phyloP scores from a whole-genome alignment of 2,329 filamentous ascomycete species.

The Waltergamsia citrina region DNA sequence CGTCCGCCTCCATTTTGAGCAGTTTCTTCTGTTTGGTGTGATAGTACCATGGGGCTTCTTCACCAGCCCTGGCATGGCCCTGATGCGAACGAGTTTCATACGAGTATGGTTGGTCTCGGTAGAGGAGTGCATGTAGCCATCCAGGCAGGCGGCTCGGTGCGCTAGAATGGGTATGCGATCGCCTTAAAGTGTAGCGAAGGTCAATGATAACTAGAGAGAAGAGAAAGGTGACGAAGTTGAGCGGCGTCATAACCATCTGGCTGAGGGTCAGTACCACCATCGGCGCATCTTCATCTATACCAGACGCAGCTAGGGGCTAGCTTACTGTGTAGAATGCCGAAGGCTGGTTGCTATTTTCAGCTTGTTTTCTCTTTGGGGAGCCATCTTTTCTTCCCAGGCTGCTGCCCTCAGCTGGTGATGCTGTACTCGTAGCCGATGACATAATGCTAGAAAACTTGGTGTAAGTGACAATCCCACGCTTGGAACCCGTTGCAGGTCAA shows the following conservation, averaged over 20 bases:
- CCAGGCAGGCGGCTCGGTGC: conserved; percentile 18
- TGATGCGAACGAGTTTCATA: too few relatives aligned
- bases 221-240: conserved; percentile 56
- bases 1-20: conserved; percentile 50
- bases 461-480: too few relatives aligned
- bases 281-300: background rate
- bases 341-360: conserved; percentile 8
- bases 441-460: too few relatives aligned
- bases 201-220: conserved; percentile 56
- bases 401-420: too few relatives aligned
- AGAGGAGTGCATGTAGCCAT: conserved; percentile 32
- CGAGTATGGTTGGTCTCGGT: conserved; percentile 28
- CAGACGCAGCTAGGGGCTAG: background rate
- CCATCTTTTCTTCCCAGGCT: too few relatives aligned
- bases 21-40: conserved; percentile 51
- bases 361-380: too few relatives aligned
- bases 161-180: conserved; percentile 28
- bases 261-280: background rate
- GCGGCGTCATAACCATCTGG: conserved; percentile 50
- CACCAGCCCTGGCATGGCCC: conserved; percentile 10
- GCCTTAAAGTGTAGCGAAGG: conserved; percentile 40
- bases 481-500: too few relatives aligned
- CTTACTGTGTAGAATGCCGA: conserved; percentile 15
- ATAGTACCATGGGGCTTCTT: conserved; percentile 30
- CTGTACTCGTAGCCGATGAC: too few relatives aligned